A percentile compares a stretch with the other conserved stretches of the same genome.
Conservation (phyloP, 768 basidiomycete species). For the Lentinula guzmanii region DNA sequence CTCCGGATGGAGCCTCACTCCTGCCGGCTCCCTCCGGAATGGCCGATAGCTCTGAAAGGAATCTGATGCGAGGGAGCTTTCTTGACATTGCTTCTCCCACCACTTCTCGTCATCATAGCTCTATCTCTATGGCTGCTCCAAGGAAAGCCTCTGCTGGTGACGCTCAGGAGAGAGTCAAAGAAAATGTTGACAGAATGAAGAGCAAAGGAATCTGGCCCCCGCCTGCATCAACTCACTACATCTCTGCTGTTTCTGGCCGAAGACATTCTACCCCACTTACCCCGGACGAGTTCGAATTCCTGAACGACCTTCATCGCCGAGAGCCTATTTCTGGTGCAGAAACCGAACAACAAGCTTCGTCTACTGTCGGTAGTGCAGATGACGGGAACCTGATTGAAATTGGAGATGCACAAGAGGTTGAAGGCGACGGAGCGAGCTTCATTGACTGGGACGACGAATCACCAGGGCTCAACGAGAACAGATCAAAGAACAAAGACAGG, state of each 20-base stretch:
- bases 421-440: neutral
- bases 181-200: neutral
- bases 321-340: neutral
- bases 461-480: neutral
- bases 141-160: constrained; percentile 2
- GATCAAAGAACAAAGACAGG: neutral
- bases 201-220: constrained; percentile 26
- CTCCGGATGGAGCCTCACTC: constrained; percentile 30
- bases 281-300: constrained; percentile 38
- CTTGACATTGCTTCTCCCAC: constrained; percentile 11
- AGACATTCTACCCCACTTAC: constrained; percentile 53
- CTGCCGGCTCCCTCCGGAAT: neutral
- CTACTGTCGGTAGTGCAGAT: neutral
- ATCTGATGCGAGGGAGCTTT: constrained; percentile 4
- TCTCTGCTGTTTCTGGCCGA: constrained; percentile 27
- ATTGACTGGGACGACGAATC: constrained; percentile 1
- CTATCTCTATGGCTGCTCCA: constrained; percentile 22
- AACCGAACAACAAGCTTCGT: neutral
- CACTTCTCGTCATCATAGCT: neutral
- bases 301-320: constrained; percentile 13
- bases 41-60: neutral
- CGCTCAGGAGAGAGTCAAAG: constrained; percentile 8
- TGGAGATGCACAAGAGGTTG: neutral
- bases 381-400: constrained; percentile 3
- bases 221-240: constrained; percentile 19